Evolutionary conservation across 2,329 filamentous ascomycete genomes (phyloP).

Genomic region (Cylindrodendrum hubeiense): DNA sequence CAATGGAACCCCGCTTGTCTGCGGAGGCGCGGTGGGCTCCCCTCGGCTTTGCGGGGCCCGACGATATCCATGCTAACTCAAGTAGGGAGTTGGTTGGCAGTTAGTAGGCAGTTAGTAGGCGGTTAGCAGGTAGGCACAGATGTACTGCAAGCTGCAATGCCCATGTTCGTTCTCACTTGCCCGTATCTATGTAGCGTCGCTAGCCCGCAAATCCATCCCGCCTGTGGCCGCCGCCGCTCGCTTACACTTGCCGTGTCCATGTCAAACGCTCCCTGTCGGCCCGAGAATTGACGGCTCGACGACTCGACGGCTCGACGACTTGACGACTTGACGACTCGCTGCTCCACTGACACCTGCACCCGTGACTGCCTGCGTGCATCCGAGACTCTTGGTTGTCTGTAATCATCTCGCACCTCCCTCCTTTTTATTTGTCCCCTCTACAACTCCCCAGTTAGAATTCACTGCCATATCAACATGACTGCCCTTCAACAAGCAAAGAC

Average conservation of each 20-base stretch:
- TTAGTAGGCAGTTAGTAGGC: no score
- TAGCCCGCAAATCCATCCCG: background rate
- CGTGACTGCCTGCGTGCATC: background rate
- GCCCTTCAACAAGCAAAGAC: slow-evolving; percentile 8
- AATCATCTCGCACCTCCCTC: background rate
- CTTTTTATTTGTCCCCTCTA: background rate
- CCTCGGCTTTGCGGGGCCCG: slow-evolving; percentile 6
- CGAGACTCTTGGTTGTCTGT: background rate
- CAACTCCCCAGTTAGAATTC: background rate
- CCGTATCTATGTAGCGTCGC: background rate
- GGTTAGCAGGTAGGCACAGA: no score
- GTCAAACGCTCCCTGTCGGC: background rate
- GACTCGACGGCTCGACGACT: background rate
- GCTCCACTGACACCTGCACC: background rate
- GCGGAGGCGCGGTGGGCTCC: slow-evolving; percentile 1
- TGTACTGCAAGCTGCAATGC: background rate
- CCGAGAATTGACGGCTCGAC: background rate
- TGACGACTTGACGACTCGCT: background rate
- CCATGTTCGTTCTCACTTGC: background rate
- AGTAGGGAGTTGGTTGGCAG: no score
- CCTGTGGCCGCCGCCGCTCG: background rate
- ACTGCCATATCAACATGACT: background rate
- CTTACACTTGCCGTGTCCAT: background rate
- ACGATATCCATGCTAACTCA: background rate
- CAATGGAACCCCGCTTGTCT: background rate